phyloP scores from a whole-genome alignment of 805 yeast species.

The Kluyveromyces siamensis region DNA sequence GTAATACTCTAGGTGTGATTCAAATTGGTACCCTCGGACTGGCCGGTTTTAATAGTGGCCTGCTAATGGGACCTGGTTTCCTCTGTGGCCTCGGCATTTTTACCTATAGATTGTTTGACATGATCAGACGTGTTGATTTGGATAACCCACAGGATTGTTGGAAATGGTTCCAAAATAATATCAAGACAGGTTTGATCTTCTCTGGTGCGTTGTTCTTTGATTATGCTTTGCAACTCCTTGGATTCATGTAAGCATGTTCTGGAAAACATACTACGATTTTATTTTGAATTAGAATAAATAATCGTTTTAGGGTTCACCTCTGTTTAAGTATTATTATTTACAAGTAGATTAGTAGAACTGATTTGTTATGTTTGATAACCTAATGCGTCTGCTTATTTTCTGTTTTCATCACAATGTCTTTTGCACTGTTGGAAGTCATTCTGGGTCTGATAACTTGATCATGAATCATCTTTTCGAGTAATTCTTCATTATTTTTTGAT shows the following conservation, averaged over 20 bases:
- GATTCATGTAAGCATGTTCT: slow-evolving; percentile 14
- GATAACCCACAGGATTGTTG: slow-evolving; percentile 79
- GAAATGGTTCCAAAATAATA: slow-evolving; percentile 68
- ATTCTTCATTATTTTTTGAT: slow-evolving; percentile 4
- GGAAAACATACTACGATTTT: slow-evolving; percentile 1
- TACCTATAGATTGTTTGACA: slow-evolving; percentile 54
- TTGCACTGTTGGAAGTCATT: slow-evolving; percentile 6
- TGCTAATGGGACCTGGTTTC: slow-evolving; percentile 75
- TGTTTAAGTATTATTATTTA: too few species aligned
- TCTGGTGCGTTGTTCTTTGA: slow-evolving; percentile 61
- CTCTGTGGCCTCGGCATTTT: slow-evolving; percentile 57
- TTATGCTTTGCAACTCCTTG: slow-evolving; percentile 39
- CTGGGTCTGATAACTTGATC: slow-evolving; percentile 12
- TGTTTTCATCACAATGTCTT: slow-evolving; percentile 6
- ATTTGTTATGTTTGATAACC: background rate
- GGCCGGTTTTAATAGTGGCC: slow-evolving; percentile 65
- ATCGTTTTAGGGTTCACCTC: background rate
- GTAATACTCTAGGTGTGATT: slow-evolving; percentile 51
- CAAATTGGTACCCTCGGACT: slow-evolving; percentile 57
- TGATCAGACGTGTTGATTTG: slow-evolving; percentile 68
- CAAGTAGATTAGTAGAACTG: background rate
- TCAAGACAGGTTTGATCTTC: slow-evolving; percentile 63
- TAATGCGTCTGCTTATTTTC: background rate
- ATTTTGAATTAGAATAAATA: background rate
- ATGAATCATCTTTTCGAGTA: slow-evolving; percentile 12